Evolutionary conservation across 2,329 filamentous ascomycete species (phyloP).

Genomic region (Sporothrix schenckii): DNA sequence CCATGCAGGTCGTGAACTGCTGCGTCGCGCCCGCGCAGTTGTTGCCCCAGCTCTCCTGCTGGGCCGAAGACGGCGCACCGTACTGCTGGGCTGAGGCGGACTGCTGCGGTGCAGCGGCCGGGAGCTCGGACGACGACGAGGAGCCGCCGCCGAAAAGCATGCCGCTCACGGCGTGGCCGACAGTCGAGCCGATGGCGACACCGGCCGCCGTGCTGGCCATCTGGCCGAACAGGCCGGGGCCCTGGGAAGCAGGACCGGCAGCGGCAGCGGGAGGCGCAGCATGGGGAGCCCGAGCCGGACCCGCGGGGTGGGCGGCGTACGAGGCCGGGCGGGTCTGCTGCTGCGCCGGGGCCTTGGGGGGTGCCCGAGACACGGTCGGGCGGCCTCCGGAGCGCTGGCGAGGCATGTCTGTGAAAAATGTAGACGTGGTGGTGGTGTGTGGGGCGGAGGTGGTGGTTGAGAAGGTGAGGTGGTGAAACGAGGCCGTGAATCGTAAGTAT

Average conservation of each 20-base stretch:
- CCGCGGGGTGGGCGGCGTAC: conserved; percentile 55
- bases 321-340: conserved; percentile 72
- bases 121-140: conserved; percentile 55
- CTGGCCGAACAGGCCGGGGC: conserved; percentile 88
- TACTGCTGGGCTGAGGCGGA: conserved; percentile 54
- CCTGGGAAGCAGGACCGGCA: conserved; percentile 55
- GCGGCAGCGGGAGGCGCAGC: conserved; percentile 57
- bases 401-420: conserved; percentile 59
- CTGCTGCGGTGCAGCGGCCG: conserved; percentile 49
- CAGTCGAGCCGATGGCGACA: conserved; percentile 92
- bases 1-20: conserved; percentile 93
- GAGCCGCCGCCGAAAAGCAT: conserved; percentile 76
- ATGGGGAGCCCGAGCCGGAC: conserved; percentile 42
- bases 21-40: conserved; percentile 80
- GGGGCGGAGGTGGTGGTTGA: not conserved
- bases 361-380: conserved; percentile 66
- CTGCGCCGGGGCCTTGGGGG: conserved; percentile 51
- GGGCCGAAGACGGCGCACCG: conserved; percentile 36
- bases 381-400: conserved; percentile 72
- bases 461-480: not conserved
- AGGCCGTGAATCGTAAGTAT: not conserved
- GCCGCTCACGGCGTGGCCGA: conserved; percentile 92
- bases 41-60: conserved; percentile 59
- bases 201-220: conserved; percentile 97
- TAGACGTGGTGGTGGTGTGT: conserved; percentile 23